Evolutionary conservation across 352 stramenopile species (phyloP), one percentile per base, ranked within the genome.

Genomic region (Globisporangium apiculatum): DNA sequence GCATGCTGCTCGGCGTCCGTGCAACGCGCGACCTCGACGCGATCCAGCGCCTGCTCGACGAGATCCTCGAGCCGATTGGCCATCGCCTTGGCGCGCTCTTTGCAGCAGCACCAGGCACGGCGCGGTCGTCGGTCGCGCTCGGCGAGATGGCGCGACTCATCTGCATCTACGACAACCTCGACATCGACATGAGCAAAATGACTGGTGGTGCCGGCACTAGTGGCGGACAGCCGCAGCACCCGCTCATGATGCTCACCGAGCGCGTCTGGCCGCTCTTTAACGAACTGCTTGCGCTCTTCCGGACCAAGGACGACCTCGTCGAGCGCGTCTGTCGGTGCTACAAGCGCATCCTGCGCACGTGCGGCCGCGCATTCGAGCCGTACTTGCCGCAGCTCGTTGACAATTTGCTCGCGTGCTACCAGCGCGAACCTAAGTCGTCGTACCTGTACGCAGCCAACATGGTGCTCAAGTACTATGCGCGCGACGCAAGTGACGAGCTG

Each of bases 401-500:
- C 57, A 89, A 93, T 45, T 55, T 95, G 11, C 31, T 95, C 45
- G 66, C 67, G 7, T 90, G 85, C 64, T 95, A 89, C 64, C 79
- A 85, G 43, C 55, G 61, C 11, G 75, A 88, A 43, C 86, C 86
- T n/a, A 91, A 93, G 64, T 91, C 78, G 11, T 93, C 83, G 56
- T 95, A 93, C 48, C 53, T 95, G 43, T 95, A 95, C 53, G 74
- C 75, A 3, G 76, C 72, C 4, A 93, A 81, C 64, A 91, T 94
- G 82, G 69, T 91, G 45, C 69, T 95, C 42, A 94, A 92, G 71
- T 77, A 91, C 45, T 90, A 86, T 47, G 61, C 67, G 37, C 69
- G 67, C 12, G 52, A 59, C 48, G 46, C 60, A 45, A 69, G 61
- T 9, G 51, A 55, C n/a, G 65, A 71, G 18, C 66, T 87, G 48